These are phyloP conservation scores for Podaxis sp. DNA, from an alignment of 768 basidiomycete species.

Conservation along the genomic window DNA sequence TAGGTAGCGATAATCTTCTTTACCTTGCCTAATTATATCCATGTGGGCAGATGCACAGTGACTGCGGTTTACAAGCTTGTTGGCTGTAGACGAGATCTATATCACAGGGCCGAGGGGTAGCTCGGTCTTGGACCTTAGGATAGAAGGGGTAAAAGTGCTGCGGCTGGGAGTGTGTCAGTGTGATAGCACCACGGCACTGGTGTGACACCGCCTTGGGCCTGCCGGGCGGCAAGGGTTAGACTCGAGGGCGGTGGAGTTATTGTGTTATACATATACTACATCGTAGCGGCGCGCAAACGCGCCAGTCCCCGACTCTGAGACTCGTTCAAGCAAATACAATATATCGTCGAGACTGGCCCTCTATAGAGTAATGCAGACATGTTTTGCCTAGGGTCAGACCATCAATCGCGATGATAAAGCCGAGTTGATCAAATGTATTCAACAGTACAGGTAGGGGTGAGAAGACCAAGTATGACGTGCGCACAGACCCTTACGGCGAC, in stretches of 20 bases:
- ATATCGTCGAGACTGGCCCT: no score
- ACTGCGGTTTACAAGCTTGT: not conserved
- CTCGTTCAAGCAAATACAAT: no score
- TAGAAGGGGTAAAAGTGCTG: not conserved
- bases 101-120: not conserved
- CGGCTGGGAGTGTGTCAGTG: not conserved
- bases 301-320: no score
- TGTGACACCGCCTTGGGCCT: not conserved
- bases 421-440: no score
- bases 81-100: not conserved
- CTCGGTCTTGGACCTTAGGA: not conserved
- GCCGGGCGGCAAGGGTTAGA: no score
- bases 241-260: not conserved
- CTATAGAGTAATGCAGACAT: no score
- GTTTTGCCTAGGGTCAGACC: no score
- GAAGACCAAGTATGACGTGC: no score
- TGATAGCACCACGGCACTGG: not conserved
- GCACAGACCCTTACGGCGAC: no score
- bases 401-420: no score
- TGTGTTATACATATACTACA: not conserved
- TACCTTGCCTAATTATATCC: not conserved
- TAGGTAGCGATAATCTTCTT: not conserved
- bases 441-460: no score
- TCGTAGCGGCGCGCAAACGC: no score
- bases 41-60: not conserved